These are phyloP conservation scores for Aureobasidium mangrovei DNA, from an alignment of 2,329 filamentous ascomycete species.

Conservation along the genomic window DNA sequence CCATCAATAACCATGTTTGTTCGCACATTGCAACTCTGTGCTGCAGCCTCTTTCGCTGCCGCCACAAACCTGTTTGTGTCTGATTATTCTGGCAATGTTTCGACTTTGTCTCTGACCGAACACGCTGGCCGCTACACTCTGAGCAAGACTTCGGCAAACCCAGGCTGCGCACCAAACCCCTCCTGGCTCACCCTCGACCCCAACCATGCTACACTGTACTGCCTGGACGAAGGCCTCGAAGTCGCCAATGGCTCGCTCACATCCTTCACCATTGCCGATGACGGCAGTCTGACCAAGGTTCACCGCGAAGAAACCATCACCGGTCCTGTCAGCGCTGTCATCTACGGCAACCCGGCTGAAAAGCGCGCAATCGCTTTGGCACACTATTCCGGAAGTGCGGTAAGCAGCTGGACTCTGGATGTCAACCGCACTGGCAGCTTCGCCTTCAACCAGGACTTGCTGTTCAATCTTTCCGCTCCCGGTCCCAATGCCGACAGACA, in stretches of 20 bases:
- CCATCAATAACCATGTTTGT: not conserved
- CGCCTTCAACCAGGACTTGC: conserved; percentile 28
- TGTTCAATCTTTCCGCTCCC: conserved; percentile 23
- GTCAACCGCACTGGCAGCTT: conserved; percentile 35
- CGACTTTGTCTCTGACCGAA: conserved; percentile 30
- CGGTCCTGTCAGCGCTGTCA: conserved; percentile 34
- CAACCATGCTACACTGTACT: conserved; percentile 45
- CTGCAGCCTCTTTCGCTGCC: conserved; percentile 14
- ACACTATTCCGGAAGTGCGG: conserved; percentile 33
- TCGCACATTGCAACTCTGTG: conserved; percentile 2
- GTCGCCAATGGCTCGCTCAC: conserved; percentile 42
- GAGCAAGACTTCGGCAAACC: conserved; percentile 35
- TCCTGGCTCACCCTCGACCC: conserved; percentile 53
- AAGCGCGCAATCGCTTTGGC: conserved; percentile 32
- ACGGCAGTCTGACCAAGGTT: conserved; percentile 32
- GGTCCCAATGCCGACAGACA: conserved; percentile 26
- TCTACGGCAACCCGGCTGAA: conserved; percentile 32
- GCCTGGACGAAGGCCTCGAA: conserved; percentile 49
- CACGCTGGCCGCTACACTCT: conserved; percentile 31
- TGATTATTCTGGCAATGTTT: conserved; percentile 39
- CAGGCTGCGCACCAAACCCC: conserved; percentile 45
- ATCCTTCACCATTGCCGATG: conserved; percentile 29
- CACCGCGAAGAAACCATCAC: conserved; percentile 28
- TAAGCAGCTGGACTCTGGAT: conserved; percentile 43
- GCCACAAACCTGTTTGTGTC: conserved; percentile 35